These are phyloP conservation scores for Macadamia integrifolia DNA, from an alignment of 164 flowering plant genomes.

Conservation along the genomic window DNA sequence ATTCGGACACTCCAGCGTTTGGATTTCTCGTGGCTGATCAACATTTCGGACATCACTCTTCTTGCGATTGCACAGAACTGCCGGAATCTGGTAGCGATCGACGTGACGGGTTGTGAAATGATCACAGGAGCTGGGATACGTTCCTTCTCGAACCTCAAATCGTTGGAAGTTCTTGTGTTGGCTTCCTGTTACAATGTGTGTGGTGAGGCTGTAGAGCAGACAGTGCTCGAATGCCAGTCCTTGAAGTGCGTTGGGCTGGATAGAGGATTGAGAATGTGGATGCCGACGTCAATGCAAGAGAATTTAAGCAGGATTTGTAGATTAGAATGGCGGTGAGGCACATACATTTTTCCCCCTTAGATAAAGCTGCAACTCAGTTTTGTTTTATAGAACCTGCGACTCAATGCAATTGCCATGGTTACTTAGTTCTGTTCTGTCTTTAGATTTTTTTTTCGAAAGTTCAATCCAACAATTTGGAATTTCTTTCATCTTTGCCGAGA, in stretches of 20 bases:
- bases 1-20: conserved; percentile 5
- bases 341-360: too few relatives aligned
- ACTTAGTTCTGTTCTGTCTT: too few relatives aligned
- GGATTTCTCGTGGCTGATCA: conserved; percentile 13
- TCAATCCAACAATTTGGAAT: too few relatives aligned
- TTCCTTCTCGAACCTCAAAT: conserved; percentile 5
- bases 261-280: conserved; percentile 13
- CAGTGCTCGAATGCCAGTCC: conserved; percentile 8
- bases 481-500: too few relatives aligned
- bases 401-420: too few relatives aligned
- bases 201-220: conserved; percentile 9
- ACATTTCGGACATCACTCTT: conserved; percentile 8
- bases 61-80: conserved; percentile 12
- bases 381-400: too few relatives aligned
- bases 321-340: conserved; percentile 8
- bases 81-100: conserved; percentile 1
- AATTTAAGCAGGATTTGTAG: conserved; percentile 5
- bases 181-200: conserved; percentile 11
- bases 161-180: conserved; percentile 5
- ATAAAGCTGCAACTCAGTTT: too few relatives aligned
- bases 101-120: conserved; percentile 12
- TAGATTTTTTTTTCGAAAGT: too few relatives aligned
- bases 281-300: conserved; percentile 3
- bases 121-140: conserved; percentile 11
- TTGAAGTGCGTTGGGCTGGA: conserved; percentile 13